These are phyloP conservation scores for Paecilomyces formosus DNA, from an alignment of 2,329 filamentous ascomycete species.

Conservation along the genomic window DNA sequence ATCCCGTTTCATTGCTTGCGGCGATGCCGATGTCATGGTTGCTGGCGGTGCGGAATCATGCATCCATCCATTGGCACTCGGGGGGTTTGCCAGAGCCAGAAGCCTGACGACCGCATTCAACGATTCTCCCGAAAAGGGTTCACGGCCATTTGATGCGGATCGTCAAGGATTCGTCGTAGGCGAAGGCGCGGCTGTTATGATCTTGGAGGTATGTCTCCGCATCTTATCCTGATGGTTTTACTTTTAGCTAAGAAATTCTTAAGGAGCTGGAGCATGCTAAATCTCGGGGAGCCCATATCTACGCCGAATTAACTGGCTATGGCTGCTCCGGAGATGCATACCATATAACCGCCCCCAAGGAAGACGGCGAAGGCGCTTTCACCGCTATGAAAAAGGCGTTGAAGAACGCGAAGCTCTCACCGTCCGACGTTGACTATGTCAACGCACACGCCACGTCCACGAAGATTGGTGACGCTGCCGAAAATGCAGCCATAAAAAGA, in stretches of 20 bases:
- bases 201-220: slow-evolving; percentile 58
- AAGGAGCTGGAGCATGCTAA: slow-evolving; percentile 80
- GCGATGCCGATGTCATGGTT: slow-evolving; percentile 90
- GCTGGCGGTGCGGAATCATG: slow-evolving; percentile 94
- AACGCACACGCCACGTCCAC: slow-evolving; percentile 96
- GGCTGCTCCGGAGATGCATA: slow-evolving; percentile 84
- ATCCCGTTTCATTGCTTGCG: slow-evolving; percentile 81
- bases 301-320: slow-evolving; percentile 84
- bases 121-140: slow-evolving; percentile 60
- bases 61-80: slow-evolving; percentile 87
- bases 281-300: slow-evolving; percentile 68
- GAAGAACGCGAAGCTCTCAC: slow-evolving; percentile 61
- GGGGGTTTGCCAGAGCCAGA: slow-evolving; percentile 80
- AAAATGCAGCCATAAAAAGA: slow-evolving; percentile 72
- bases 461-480: slow-evolving; percentile 74
- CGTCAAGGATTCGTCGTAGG: slow-evolving; percentile 85
- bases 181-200: slow-evolving; percentile 79
- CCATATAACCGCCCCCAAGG: slow-evolving; percentile 85
- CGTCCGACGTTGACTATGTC: slow-evolving; percentile 73
- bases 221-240: slow-evolving; percentile 4
- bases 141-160: slow-evolving; percentile 76
- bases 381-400: slow-evolving; percentile 81
- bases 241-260: neutral
- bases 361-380: slow-evolving; percentile 73
- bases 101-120: slow-evolving; percentile 81